phyloP scores from a whole-genome alignment of 2,329 filamentous ascomycete species.

The Reticulascus tulasneorum region DNA sequence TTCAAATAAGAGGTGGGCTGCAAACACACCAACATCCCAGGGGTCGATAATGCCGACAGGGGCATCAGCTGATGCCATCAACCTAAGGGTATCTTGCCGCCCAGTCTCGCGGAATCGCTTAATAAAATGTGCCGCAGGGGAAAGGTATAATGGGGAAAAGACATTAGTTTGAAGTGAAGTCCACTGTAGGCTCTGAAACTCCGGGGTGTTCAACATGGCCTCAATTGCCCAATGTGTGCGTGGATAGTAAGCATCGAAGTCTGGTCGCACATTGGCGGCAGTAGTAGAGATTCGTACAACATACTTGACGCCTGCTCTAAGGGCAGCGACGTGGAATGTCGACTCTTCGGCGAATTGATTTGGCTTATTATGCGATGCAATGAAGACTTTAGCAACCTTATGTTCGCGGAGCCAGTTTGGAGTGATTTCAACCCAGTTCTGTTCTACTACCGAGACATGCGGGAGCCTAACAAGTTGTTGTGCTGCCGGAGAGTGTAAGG shows the following conservation, averaged over 20 bases:
- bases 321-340: slow-evolving; percentile 27
- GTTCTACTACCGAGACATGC: slow-evolving; percentile 27
- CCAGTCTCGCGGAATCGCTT: slow-evolving; percentile 29
- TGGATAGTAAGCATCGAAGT: slow-evolving; percentile 28
- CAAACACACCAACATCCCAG: slow-evolving; percentile 28
- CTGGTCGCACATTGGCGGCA: slow-evolving; percentile 29
- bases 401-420: slow-evolving; percentile 34
- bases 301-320: slow-evolving; percentile 33
- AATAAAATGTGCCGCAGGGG: slow-evolving; percentile 22
- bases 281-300: slow-evolving; percentile 38
- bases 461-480: slow-evolving; percentile 26
- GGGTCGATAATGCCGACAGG: slow-evolving; percentile 26
- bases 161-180: slow-evolving; percentile 35
- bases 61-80: slow-evolving; percentile 23
- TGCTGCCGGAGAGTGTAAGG: slow-evolving; percentile 10
- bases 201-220: slow-evolving; percentile 26
- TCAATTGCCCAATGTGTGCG: slow-evolving; percentile 38
- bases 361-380: slow-evolving; percentile 32
- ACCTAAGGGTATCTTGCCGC: slow-evolving; percentile 21
- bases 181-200: slow-evolving; percentile 31
- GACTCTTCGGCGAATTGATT: slow-evolving; percentile 37
- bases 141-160: slow-evolving; percentile 14
- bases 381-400: slow-evolving; percentile 30
- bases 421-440: slow-evolving; percentile 32
- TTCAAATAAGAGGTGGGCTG: slow-evolving; percentile 28